phyloP scores from a whole-genome alignment of 2,329 filamentous ascomycete species.

The Aspergillus hortae region DNA sequence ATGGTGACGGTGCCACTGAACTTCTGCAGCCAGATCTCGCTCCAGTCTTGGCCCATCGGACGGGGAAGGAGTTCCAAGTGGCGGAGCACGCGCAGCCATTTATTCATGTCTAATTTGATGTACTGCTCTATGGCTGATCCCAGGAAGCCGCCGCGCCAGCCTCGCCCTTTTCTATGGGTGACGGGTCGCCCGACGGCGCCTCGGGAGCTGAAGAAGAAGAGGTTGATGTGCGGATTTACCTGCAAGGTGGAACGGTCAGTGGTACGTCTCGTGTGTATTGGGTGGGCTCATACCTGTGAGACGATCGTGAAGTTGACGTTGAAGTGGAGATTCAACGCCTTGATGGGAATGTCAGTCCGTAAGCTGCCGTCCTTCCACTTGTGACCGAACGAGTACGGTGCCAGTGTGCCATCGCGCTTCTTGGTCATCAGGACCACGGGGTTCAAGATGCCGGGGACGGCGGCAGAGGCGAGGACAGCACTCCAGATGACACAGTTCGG shows the following conservation, averaged over 20 bases:
- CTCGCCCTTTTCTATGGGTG: conserved; percentile 85
- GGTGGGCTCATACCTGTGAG: conserved; percentile 45
- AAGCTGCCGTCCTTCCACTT: conserved; percentile 99
- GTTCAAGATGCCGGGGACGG: conserved; percentile 92
- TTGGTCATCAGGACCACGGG: conserved; percentile 93
- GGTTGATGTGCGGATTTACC: conserved; percentile 96
- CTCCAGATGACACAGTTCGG: conserved; percentile 99
- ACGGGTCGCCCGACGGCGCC: conserved; percentile 90
- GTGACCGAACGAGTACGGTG: conserved; percentile 93
- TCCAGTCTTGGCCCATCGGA: conserved; percentile 93
- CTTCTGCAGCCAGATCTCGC: conserved; percentile 89
- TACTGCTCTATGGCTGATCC: conserved; percentile 91
- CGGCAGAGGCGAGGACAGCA: conserved; percentile 88
- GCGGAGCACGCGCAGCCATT: conserved; percentile 93
- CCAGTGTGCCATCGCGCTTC: conserved; percentile 68
- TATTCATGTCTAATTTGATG: conserved; percentile 92
- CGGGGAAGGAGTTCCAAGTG: conserved; percentile 89
- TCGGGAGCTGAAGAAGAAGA: conserved; percentile 96
- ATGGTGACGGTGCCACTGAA: conserved; percentile 95
- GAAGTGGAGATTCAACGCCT: conserved; percentile 91
- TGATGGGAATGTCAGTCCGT: conserved; percentile 91
- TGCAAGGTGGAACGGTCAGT: conserved; percentile 44
- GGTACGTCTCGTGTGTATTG: not conserved
- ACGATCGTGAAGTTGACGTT: conserved; percentile 98
- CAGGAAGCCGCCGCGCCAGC: conserved; percentile 93